phyloP scores from a whole-genome alignment of 2,329 filamentous ascomycete genomes.

The Pyricularia sp. region DNA sequence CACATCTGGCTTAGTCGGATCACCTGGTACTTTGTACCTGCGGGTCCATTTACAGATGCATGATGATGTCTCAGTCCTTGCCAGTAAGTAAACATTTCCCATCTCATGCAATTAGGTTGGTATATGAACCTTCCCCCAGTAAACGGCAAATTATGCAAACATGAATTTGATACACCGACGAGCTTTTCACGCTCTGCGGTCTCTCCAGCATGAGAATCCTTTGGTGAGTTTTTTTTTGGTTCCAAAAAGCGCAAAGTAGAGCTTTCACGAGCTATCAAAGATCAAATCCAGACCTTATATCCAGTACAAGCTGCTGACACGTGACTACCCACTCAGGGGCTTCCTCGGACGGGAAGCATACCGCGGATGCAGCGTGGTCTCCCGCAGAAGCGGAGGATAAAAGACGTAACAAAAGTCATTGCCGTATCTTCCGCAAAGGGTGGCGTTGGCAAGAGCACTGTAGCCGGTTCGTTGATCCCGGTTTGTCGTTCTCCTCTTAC shows the following conservation, averaged over 20 bases:
- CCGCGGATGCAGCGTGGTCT: slow-evolving; percentile 72
- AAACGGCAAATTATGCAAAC: background rate
- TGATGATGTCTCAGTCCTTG: background rate
- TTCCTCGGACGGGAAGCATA: slow-evolving; percentile 68
- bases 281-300: background rate
- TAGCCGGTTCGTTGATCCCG: slow-evolving; percentile 51
- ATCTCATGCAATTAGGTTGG: background rate
- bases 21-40: background rate
- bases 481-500: background rate
- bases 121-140: background rate
- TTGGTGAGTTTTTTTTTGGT: slow-evolving; percentile 50
- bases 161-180: slow-evolving; percentile 18
- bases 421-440: slow-evolving; percentile 97
- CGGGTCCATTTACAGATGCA: background rate
- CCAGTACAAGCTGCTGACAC: background rate
- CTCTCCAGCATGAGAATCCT: slow-evolving; percentile 74
- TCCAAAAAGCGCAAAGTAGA: background rate
- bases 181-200: slow-evolving; percentile 41
- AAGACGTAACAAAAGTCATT: slow-evolving; percentile 81
- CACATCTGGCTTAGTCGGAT: no score
- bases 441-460: slow-evolving; percentile 94
- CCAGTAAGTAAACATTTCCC: background rate
- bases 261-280: background rate
- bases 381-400: slow-evolving; percentile 71
- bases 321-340: slow-evolving; percentile 47